These are phyloP conservation scores for Paratinospora sagittata DNA, from an alignment of 164 flowering plant genomes.

Conservation along the genomic window DNA sequence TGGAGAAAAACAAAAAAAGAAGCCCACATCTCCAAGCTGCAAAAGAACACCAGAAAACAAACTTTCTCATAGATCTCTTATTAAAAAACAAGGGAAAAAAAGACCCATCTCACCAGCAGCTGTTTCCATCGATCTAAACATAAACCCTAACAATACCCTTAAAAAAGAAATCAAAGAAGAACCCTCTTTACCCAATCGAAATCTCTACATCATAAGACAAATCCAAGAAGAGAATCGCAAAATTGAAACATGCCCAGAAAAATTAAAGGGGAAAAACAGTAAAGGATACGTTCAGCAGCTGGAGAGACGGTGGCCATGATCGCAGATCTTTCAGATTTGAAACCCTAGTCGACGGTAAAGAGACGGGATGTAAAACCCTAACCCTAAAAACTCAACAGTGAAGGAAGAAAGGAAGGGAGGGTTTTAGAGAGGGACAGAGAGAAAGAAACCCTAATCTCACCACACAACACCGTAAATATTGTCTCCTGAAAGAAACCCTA, in stretches of 20 bases:
- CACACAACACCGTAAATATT: background rate
- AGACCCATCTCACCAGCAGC: background rate
- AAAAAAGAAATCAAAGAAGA: background rate
- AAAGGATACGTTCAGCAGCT: slow-evolving; percentile 40
- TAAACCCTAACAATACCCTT: slow-evolving; percentile 21
- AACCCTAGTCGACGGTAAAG: too few species aligned
- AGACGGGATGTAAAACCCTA: slow-evolving; percentile 12
- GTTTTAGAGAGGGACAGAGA: slow-evolving; percentile 8
- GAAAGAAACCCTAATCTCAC: slow-evolving; percentile 1
- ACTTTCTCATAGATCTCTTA: too few species aligned
- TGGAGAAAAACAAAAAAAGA: too few species aligned
- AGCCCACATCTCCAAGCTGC: too few species aligned
- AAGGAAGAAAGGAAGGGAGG: background rate
- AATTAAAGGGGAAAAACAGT: too few species aligned
- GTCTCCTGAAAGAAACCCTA: background rate
- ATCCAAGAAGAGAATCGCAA: background rate
- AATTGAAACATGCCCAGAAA: slow-evolving; percentile 9
- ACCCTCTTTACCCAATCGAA: background rate
- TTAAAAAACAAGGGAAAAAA: too few species aligned
- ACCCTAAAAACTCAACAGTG: background rate
- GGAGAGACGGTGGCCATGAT: slow-evolving; percentile 37
- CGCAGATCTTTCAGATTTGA: slow-evolving; percentile 8
- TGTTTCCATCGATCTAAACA: slow-evolving; percentile 6
- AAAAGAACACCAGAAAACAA: too few species aligned
- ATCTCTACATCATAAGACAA: background rate